Percentiles rank a stretch among this genome's conserved stretches.
phyloP scores from a whole-genome alignment of 192 early-diverging fungal genomes.

The Linderina pennispora region DNA sequence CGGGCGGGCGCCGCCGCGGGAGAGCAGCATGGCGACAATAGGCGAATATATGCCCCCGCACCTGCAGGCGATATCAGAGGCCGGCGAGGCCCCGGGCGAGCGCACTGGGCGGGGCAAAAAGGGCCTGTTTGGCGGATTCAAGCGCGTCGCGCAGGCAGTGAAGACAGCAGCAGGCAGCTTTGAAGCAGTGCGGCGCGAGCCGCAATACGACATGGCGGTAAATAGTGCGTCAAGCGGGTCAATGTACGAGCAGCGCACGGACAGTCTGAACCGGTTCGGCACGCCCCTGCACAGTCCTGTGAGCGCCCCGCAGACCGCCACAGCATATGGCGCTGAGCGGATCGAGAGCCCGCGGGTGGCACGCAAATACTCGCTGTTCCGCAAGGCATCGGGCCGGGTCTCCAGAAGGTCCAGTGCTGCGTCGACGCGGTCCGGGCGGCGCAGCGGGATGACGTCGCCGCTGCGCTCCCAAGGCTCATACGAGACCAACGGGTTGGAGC shows the following conservation, averaged over 20 bases:
- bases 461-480: not conserved
- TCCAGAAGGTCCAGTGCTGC: too few species aligned
- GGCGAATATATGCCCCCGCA: not conserved
- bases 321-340: too few species aligned
- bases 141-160: slow-evolving; percentile 38
- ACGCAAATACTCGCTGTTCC: not conserved
- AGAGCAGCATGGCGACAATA: too few species aligned
- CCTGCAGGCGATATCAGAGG: slow-evolving; percentile 23
- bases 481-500: not conserved
- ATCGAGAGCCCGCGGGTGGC: not conserved
- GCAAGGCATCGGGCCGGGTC: not conserved
- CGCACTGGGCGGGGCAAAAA: slow-evolving; percentile 3
- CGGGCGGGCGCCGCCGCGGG: too few species aligned
- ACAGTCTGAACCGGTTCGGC: not conserved
- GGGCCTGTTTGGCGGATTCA: slow-evolving; percentile 31
- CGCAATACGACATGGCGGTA: not conserved
- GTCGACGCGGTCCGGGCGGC: not conserved
- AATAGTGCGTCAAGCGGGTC: too few species aligned
- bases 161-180: slow-evolving; percentile 14
- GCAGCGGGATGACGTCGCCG: not conserved
- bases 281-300: not conserved
- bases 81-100: slow-evolving; percentile 7
- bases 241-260: not conserved
- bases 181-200: not conserved
- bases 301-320: not conserved